A percentile compares a stretch with the other conserved stretches of the same genome.
Evolutionary conservation across 2,329 filamentous ascomycete species (phyloP).

Genomic region (Cucurbitaria berberidis): DNA sequence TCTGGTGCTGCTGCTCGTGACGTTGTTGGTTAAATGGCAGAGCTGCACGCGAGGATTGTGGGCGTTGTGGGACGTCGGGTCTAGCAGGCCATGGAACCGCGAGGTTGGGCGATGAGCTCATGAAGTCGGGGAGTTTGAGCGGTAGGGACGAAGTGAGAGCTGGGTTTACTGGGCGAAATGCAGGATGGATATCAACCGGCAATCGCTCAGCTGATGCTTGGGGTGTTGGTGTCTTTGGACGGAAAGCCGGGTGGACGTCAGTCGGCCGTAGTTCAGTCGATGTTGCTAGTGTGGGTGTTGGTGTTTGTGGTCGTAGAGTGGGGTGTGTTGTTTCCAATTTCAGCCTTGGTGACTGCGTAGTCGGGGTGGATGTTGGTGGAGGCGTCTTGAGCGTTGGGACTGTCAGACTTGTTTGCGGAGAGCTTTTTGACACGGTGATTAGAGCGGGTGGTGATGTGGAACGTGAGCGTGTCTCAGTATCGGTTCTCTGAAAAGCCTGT

Average conservation of each 20-base stretch:
- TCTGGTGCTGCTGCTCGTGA: not conserved
- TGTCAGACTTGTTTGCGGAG: constrained; percentile 6
- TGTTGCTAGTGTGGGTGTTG: constrained; percentile 6
- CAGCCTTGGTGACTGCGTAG: constrained; percentile 7
- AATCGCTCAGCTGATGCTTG: not conserved
- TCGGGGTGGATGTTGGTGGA: constrained; percentile 1
- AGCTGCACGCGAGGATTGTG: constrained; percentile 5
- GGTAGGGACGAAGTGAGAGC: constrained; percentile 1
- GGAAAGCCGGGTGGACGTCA: constrained; percentile 24
- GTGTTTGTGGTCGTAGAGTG: constrained; percentile 18
- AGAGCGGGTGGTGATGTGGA: constrained; percentile 21
- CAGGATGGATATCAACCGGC: not conserved
- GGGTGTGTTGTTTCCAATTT: constrained; percentile 20
- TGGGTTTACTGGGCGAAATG: constrained; percentile 5
- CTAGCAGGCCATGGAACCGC: constrained; percentile 20
- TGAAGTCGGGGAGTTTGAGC: constrained; percentile 7
- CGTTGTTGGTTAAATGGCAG: not conserved
- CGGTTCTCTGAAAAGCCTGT: constrained; percentile 1
- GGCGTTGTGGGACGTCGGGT: constrained; percentile 8
- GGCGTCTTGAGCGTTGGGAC: not conserved
- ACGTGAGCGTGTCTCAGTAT: constrained; percentile 17
- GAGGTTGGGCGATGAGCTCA: constrained; percentile 11
- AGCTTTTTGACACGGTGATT: not conserved
- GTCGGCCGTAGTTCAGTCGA: not conserved
- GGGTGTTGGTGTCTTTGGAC: constrained; percentile 5